A percentile compares a stretch with the other conserved stretches of the same genome.
Evolutionary conservation across 805 yeast species (phyloP).

Genomic region (Yarrowia sp.): DNA sequence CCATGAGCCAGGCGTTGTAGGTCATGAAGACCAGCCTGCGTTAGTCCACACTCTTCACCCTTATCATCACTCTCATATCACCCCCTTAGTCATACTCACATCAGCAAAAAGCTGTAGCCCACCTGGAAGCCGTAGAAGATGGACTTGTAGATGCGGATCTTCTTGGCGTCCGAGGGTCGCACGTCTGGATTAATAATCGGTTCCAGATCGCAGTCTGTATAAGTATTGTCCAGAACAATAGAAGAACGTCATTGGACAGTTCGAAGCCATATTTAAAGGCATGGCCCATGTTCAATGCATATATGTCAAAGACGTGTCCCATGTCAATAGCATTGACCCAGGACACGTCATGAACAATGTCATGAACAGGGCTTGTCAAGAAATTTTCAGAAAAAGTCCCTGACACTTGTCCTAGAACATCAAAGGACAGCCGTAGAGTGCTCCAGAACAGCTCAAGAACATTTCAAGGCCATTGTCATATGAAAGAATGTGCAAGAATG

Average conservation of each 20-base stretch:
- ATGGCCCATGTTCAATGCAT: too few species aligned
- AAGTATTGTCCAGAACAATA: neutral
- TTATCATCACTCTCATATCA: neutral
- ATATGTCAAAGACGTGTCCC: too few species aligned
- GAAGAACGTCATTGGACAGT: neutral
- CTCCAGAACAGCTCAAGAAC: too few species aligned
- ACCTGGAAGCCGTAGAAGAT: conserved; percentile 62
- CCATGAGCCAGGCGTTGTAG: conserved; percentile 79
- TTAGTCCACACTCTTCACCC: conserved; percentile 35
- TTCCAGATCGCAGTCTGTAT: conserved; percentile 22
- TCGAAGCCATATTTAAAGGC: too few species aligned
- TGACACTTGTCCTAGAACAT: too few species aligned
- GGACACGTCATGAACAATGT: too few species aligned
- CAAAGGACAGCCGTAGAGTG: too few species aligned
- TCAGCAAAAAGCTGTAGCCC: conserved; percentile 55
- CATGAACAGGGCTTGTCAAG: too few species aligned
- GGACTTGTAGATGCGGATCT: conserved; percentile 26
- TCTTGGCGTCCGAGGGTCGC: conserved; percentile 4
- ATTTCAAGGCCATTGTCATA: too few species aligned
- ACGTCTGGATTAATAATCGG: conserved; percentile 6
- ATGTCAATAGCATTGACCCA: too few species aligned
- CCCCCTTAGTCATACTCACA: conserved; percentile 32
- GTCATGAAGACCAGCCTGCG: conserved; percentile 84
- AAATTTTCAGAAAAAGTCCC: too few species aligned
- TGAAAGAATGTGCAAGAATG: too few species aligned